A percentile compares a stretch with the other conserved stretches of the same genome.
Conservation (phyloP, 2,329 filamentous ascomycete genomes). For the Fonsecaea nubica region DNA sequence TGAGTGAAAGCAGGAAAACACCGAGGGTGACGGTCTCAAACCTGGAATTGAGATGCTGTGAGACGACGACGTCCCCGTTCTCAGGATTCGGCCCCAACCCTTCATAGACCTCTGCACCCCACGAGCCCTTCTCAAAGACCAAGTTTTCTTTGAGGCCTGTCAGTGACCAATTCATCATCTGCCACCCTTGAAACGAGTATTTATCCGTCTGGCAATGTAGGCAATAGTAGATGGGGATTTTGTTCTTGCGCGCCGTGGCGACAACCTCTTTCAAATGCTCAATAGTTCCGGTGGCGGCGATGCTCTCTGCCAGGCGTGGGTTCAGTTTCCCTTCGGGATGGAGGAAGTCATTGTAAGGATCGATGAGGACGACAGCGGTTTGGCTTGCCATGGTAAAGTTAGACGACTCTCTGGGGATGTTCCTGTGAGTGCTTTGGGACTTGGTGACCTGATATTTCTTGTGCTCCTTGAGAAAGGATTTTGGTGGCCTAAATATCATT, state of each 20-base stretch:
- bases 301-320: conserved; percentile 6
- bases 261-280: conserved; percentile 41
- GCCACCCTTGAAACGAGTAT: conserved; percentile 42
- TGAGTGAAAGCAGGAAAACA: neutral
- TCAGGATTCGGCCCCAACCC: conserved; percentile 42
- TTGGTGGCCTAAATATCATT: neutral
- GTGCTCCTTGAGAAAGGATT: neutral
- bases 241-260: conserved; percentile 36
- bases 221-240: conserved; percentile 46
- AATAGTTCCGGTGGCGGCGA: conserved; percentile 37
- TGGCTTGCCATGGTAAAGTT: conserved; percentile 3
- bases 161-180: conserved; percentile 40
- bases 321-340: conserved; percentile 37
- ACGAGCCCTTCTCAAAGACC: conserved; percentile 43
- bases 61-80: conserved; percentile 44
- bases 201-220: conserved; percentile 44
- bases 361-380: conserved; percentile 38
- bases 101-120: conserved; percentile 43
- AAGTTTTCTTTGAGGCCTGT: conserved; percentile 30
- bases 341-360: conserved; percentile 42
- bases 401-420: neutral
- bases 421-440: neutral
- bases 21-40: neutral
- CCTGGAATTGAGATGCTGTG: conserved; percentile 45
- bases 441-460: neutral